These are phyloP conservation scores for Aspergillus alliaceus DNA, from an alignment of 2,329 filamentous ascomycete genomes.

Conservation along the genomic window DNA sequence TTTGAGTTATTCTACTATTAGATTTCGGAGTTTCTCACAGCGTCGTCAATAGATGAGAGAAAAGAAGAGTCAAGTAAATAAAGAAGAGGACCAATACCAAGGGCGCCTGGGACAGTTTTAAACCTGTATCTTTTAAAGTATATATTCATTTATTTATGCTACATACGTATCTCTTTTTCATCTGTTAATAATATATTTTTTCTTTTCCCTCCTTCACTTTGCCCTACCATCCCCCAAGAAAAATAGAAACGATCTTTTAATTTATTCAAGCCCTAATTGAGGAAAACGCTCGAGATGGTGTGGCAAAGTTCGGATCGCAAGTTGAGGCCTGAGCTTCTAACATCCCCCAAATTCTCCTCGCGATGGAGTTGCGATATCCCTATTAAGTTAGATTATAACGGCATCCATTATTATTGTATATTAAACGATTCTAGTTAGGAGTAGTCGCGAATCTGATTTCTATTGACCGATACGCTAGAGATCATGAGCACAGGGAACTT, in stretches of 20 bases:
- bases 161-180: too few species aligned
- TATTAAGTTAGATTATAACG: slow-evolving; percentile 4
- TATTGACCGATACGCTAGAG: background rate
- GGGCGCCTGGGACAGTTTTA: background rate
- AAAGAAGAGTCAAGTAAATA: background rate
- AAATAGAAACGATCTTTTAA: background rate
- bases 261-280: background rate
- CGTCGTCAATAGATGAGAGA: background rate
- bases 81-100: background rate
- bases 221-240: background rate
- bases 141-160: background rate
- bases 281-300: background rate
- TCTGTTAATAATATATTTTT: background rate
- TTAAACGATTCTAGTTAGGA: background rate
- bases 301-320: background rate
- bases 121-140: background rate
- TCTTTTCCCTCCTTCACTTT: background rate
- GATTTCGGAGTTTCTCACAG: background rate
- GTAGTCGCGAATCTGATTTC: background rate
- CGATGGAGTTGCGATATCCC: background rate
- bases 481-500: background rate
- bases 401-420: background rate
- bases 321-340: slow-evolving; percentile 18
- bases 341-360: background rate
- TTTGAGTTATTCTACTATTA: background rate